phyloP scores from a whole-genome alignment of 2,329 filamentous ascomycete species.

The Diaporthe eres region DNA sequence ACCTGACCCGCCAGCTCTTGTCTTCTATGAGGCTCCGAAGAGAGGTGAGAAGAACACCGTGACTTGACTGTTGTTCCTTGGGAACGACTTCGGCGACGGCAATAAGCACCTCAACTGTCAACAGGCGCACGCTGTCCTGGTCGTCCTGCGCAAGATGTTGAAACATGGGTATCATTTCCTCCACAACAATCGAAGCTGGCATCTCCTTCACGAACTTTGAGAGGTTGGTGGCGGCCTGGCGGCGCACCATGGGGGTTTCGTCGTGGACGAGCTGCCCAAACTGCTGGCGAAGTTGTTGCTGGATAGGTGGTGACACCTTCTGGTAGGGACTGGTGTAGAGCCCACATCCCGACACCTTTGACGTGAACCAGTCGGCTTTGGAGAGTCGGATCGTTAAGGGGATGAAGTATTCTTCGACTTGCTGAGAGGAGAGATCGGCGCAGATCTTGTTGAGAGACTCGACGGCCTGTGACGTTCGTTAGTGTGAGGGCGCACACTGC shows the following conservation, averaged over 20 bases:
- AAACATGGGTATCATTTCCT: slow-evolving; percentile 99
- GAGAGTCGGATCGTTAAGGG: slow-evolving; percentile 95
- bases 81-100: slow-evolving; percentile 97
- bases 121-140: slow-evolving; percentile 94
- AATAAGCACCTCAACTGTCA: slow-evolving; percentile 97
- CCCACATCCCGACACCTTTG: slow-evolving; percentile 97
- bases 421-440: slow-evolving; percentile 87
- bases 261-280: slow-evolving; percentile 96
- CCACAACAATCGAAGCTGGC: slow-evolving; percentile 90
- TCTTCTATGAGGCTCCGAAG: slow-evolving; percentile 96
- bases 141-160: slow-evolving; percentile 97
- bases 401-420: slow-evolving; percentile 98
- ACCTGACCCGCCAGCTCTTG: slow-evolving; percentile 99
- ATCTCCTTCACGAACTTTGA: slow-evolving; percentile 99
- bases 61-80: slow-evolving; percentile 97
- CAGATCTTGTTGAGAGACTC: slow-evolving; percentile 99
- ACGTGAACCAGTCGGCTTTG: slow-evolving; percentile 99
- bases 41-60: slow-evolving; percentile 91
- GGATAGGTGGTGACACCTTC: slow-evolving; percentile 88
- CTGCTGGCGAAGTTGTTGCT: slow-evolving; percentile 92
- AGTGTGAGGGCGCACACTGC: slow-evolving; percentile 40
- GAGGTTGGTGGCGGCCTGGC: slow-evolving; percentile 95
- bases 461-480: slow-evolving; percentile 77
- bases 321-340: slow-evolving; percentile 95
- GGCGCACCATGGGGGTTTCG: slow-evolving; percentile 98